Base-by-base conservation (phyloP, 768 basidiomycete genomes). In the Russula abietina region DNA sequence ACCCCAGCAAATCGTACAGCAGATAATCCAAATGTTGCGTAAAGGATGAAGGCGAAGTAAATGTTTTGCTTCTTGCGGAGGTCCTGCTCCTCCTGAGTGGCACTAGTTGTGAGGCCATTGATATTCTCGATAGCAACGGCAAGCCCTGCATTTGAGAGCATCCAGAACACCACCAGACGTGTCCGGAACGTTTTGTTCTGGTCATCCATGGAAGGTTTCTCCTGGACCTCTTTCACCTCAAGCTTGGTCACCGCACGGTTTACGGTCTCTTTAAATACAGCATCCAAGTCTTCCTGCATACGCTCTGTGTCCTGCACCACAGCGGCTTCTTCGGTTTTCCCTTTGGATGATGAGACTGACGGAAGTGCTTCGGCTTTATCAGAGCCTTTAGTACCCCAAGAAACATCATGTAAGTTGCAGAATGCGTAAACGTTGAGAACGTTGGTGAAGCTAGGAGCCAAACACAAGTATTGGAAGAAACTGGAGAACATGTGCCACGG, bases 401-500 rank as follows among this genome's bases (percentile, higher is more conserved):
- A 91, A 22, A 92, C 90, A 73, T 94, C 93, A 72, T 93, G 93
- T 74, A 97, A 77, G 76, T 97, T 97, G 76, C 93, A 97, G 80
- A 98, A 98, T 0, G 95, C 94, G 72, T 98, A 98, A 41, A 95
- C 91, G 75, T 96, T 96, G 69, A 96, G 82, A 50, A 98, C 88
- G 72, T 97, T 98, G 39, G 88, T 94, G 77, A 96, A 96, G 69
- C 89, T 91, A 1, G 92, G 91, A 12, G 96, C 96, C 61, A 98
- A 74, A 70, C 86, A 87, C 55, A 96, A 77, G 72, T 95, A 96
- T 72, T 95, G 95, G 69, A 88, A 77, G 81, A 97, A 93, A 69
- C 91, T 93, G 28, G 91, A 91, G 75, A 95, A 87, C 86, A 98
- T 89, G 75, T 98, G 95, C 95, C 95, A 98, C 5, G 95, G 95